Evolutionary conservation across 352 stramenopile genomes (phyloP).

Genomic region (Pythium folliculosum): DNA sequence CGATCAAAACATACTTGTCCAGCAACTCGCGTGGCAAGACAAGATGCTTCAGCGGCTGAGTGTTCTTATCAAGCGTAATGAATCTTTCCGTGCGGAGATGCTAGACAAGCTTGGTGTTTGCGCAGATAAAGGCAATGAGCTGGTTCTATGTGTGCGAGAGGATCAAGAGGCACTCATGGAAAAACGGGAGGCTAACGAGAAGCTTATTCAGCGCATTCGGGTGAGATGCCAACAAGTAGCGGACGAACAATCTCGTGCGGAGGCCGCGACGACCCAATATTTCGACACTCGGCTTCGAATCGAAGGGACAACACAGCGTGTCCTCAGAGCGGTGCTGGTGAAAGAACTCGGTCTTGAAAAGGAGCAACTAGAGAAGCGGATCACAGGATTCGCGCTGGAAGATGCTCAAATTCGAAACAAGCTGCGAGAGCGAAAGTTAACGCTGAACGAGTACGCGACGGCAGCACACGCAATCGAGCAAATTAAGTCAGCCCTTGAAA

Average conservation of each 20-base stretch:
- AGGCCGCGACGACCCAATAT: slow-evolving; percentile 42
- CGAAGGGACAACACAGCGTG: slow-evolving; percentile 54
- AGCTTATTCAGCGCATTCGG: slow-evolving; percentile 34
- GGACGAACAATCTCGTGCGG: slow-evolving; percentile 39
- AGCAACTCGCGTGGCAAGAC: slow-evolving; percentile 65
- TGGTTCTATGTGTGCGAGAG: slow-evolving; percentile 55
- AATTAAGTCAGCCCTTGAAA: slow-evolving; percentile 30
- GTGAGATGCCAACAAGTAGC: slow-evolving; percentile 34
- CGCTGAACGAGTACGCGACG: slow-evolving; percentile 39
- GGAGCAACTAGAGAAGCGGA: slow-evolving; percentile 32
- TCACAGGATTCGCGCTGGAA: slow-evolving; percentile 2
- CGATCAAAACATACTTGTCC: slow-evolving; percentile 35
- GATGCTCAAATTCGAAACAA: slow-evolving; percentile 10
- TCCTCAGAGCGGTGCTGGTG: slow-evolving; percentile 45
- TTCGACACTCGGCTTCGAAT: slow-evolving; percentile 64
- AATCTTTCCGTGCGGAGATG: slow-evolving; percentile 53
- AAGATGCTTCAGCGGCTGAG: slow-evolving; percentile 65
- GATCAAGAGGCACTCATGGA: slow-evolving; percentile 56
- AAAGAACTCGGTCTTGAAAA: slow-evolving; percentile 47
- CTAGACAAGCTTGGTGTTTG: slow-evolving; percentile 39
- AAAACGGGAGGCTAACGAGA: slow-evolving; percentile 32
- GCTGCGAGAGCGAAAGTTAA: slow-evolving; percentile 28
- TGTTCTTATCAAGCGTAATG: slow-evolving; percentile 71
- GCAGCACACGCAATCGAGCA: slow-evolving; percentile 46
- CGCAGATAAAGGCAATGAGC: slow-evolving; percentile 54